Percentiles rank a stretch among this genome's conserved stretches.
phyloP scores from a whole-genome alignment of 257 asterid species.

The Solanum virginianum region DNA sequence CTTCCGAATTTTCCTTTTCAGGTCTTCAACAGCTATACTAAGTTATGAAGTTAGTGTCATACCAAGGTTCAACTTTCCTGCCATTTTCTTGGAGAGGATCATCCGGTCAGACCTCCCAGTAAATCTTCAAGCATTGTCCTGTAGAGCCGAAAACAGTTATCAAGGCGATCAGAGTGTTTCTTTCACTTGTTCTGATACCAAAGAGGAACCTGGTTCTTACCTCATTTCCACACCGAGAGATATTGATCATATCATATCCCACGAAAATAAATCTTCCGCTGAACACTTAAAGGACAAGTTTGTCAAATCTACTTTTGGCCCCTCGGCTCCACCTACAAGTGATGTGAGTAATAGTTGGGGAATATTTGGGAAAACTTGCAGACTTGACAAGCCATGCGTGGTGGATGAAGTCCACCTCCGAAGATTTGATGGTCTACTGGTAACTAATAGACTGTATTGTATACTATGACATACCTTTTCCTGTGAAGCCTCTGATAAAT shows the following conservation, averaged over 20 bases:
- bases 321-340: constrained; percentile 47
- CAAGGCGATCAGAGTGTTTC: constrained; percentile 36
- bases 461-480: constrained; percentile 1
- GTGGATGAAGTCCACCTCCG: constrained; percentile 98
- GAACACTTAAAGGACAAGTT: constrained; percentile 32
- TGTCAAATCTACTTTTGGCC: constrained; percentile 48
- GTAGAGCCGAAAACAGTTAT: constrained; percentile 66
- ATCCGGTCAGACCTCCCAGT: constrained; percentile 91
- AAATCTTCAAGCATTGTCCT: constrained; percentile 81
- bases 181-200: constrained; percentile 9
- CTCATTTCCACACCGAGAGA: constrained; percentile 21
- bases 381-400: constrained; percentile 55
- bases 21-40: constrained; percentile 44
- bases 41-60: constrained; percentile 80
- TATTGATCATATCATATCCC: constrained; percentile 12
- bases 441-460: constrained; percentile 22
- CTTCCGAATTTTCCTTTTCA: constrained; percentile 6
- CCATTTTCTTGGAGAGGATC: constrained; percentile 88
- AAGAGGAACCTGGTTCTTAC: constrained; percentile 13
- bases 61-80: constrained; percentile 89
- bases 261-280: constrained; percentile 19
- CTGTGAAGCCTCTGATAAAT: constrained; percentile 9
- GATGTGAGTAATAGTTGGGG: constrained; percentile 69
- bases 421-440: constrained; percentile 93
- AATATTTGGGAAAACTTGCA: constrained; percentile 66